These are phyloP conservation scores for Scutellaria baicalensis DNA, from an alignment of 257 asterid genomes.

Conservation along the genomic window DNA sequence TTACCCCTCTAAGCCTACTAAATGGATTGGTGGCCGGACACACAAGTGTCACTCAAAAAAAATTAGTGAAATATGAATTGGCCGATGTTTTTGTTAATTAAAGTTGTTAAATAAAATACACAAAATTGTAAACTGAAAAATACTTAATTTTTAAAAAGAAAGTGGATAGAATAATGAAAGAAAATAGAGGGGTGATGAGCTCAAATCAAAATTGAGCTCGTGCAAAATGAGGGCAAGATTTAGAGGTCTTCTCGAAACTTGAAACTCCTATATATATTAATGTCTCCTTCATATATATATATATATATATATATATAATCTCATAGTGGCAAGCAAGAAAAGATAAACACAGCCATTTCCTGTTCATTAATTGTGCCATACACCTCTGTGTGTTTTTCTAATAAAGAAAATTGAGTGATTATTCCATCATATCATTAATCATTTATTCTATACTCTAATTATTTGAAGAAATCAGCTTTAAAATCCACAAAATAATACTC, in stretches of 20 bases:
- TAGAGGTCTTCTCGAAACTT: conserved; percentile 10
- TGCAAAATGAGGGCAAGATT: conserved; percentile 1
- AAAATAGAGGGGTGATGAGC: no score
- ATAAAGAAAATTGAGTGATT: not conserved
- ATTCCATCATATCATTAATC: not conserved
- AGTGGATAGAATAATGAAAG: no score
- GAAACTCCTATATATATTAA: not conserved
- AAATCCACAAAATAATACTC: no score
- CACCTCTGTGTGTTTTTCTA: conserved; percentile 9
- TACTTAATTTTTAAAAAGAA: no score
- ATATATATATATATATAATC: not conserved
- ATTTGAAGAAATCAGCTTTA: no score
- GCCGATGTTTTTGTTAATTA: no score
- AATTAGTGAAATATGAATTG: no score
- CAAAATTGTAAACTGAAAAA: no score
- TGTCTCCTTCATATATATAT: not conserved
- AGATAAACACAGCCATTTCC: conserved; percentile 26
- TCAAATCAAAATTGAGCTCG: not conserved
- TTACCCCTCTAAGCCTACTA: no score
- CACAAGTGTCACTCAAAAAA: no score
- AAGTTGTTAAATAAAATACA: no score
- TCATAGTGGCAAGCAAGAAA: conserved; percentile 36
- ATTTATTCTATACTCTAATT: not conserved
- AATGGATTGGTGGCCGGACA: no score
- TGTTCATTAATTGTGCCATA: conserved; percentile 25